These are phyloP conservation scores for Arthrobotrys entomopaga DNA, from an alignment of 2,329 filamentous ascomycete genomes.

Conservation along the genomic window DNA sequence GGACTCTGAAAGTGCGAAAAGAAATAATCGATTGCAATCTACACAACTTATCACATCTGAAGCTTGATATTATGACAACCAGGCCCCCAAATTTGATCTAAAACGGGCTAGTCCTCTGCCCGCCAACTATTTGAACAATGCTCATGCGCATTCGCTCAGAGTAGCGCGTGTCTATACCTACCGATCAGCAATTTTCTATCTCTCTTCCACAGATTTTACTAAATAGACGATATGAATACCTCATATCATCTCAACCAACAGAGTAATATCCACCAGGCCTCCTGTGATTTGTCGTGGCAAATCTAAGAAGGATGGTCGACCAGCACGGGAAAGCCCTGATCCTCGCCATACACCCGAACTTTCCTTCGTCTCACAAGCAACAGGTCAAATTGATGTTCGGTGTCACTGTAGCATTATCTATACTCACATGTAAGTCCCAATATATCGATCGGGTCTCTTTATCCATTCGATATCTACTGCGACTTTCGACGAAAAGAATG, in stretches of 20 bases:
- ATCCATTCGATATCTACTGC: no score
- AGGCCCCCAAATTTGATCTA: neutral
- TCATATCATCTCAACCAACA: neutral
- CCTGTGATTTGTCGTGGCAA: conserved; percentile 7
- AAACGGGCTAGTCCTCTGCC: neutral
- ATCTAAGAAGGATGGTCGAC: no score
- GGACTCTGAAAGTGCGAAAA: neutral
- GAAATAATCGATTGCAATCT: no score
- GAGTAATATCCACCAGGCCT: neutral
- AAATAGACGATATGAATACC: conserved; percentile 25
- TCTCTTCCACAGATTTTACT: neutral
- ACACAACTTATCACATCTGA: no score
- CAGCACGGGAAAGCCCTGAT: neutral
- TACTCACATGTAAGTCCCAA: conserved; percentile 22
- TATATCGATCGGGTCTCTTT: neutral
- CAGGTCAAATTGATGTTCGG: conserved; percentile 17
- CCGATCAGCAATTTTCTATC: neutral
- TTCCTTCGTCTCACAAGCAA: neutral
- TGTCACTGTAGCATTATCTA: conserved; percentile 9
- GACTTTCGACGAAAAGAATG: no score
- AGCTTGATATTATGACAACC: no score
- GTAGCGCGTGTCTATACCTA: conserved; percentile 4
- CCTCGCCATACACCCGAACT: neutral
- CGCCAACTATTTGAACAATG: neutral
- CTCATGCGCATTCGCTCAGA: neutral